These are phyloP conservation scores for Aspergillus spinulosporus DNA, from an alignment of 2,329 filamentous ascomycete genomes.

Conservation along the genomic window DNA sequence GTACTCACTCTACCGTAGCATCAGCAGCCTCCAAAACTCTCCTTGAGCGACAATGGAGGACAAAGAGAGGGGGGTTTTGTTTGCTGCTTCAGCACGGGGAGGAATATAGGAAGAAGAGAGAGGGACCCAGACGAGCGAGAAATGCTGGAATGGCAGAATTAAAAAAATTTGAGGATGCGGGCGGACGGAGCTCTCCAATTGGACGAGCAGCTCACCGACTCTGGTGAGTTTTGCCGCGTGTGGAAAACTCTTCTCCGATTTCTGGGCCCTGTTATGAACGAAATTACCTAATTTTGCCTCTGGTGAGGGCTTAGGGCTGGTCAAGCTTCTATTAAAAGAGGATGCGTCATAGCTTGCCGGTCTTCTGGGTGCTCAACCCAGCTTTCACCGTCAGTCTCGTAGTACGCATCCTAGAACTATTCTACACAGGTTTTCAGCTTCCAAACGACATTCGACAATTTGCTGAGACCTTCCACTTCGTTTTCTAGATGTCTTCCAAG, in stretches of 20 bases:
- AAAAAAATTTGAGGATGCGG: conserved; percentile 30
- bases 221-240: conserved; percentile 17
- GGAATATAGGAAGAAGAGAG: conserved; percentile 26
- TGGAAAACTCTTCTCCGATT: conserved; percentile 19
- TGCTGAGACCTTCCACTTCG: background rate
- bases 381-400: no score
- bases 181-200: conserved; percentile 25
- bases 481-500: background rate
- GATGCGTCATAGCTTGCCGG: background rate
- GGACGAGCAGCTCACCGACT: conserved; percentile 24
- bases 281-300: conserved; percentile 12
- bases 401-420: background rate
- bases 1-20: conserved; percentile 42
- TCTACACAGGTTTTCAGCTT: background rate
- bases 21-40: conserved; percentile 36
- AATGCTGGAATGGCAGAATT: conserved; percentile 22
- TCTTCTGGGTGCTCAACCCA: background rate
- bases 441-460: background rate
- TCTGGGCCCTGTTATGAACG: conserved; percentile 6
- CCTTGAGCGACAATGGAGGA: conserved; percentile 17
- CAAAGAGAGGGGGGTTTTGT: conserved; percentile 19
- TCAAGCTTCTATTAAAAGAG: conserved; percentile 3
- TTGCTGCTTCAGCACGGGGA: conserved; percentile 33
- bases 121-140: conserved; percentile 20
- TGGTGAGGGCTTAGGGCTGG: background rate